Evolutionary conservation across 768 basidiomycete species (phyloP), one percentile per base, ranked within the genome.

Genomic region (Ramaria sp.): DNA sequence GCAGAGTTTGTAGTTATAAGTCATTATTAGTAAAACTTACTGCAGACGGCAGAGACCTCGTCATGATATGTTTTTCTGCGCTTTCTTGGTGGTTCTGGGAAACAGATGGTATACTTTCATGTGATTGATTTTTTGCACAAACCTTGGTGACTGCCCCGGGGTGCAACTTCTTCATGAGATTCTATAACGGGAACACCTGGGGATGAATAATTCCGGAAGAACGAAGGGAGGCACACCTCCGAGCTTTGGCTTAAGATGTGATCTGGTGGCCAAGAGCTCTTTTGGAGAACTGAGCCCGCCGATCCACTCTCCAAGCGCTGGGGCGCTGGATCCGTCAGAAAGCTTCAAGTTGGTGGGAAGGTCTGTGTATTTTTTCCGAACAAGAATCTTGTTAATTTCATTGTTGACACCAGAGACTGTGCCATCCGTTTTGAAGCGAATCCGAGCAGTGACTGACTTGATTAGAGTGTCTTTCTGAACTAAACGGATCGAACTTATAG

Each of bases 311-410:
- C 60, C 62, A 19, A 83, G 64, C 15, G 81, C 72, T 51, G 65
- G 56, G 39, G 76, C 76, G 43, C 63, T 61, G 19, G 66, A 64
- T 42, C 78, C 80, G 65, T 80, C 74, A 24, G 73, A 70, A 46
- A 70, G 65, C 22, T 73, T 51, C 62, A 69, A 76, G 34, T 65
- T 62, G 22, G 71, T 70, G 12, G 88, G 88, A 5, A 90, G 73
- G 27, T 87, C 83, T 17, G 72, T 65, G 52, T 75, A 78, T 42
- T 72, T 77, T 65, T 83, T 88, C 60, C 67, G 75, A 0, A 75
- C 78, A 59, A 61, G 63, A 59, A 48, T 59, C 65, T 66, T 66
- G 64, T 63, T 62, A 62, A 63, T 10, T 20, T 39, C 41, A 41
- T 22, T 58, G 50, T 37, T 12, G 20, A 33, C 22, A 24, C 34